Base-by-base conservation (phyloP, 108 stramenopile genomes). In the Bacterosira constricta region DNA sequence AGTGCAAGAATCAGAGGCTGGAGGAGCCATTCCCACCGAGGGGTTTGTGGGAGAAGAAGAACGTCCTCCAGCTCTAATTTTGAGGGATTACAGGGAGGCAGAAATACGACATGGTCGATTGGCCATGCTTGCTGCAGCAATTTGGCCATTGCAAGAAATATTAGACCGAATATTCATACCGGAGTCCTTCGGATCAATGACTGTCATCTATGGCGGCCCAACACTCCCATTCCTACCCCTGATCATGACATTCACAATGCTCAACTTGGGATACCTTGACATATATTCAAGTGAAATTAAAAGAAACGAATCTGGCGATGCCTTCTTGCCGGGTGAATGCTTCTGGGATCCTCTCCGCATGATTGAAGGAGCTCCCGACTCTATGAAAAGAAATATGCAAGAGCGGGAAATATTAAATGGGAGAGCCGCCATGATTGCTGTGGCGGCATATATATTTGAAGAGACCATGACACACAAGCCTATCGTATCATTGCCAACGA, bases 341-440 rank as follows among this genome's bases (percentile, higher is more conserved):
- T 91, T 92, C 61, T 95, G 91, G 91, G 94, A 95, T 75, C 94
- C 94, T 6, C 79, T 95, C n/a, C 55, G 54, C 18, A 82, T 95
- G 4, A 45, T 93, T 60, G 73, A 89, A 32, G 94, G 91, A n/a
- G 89, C 89, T 12, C 86, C 90, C 0, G 75, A 85, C 30, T 56
- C 58, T 11, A 90, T 90, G 91, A 92, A 93, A 82, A 77, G 92
- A 8, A 93, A 89, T 71, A 88, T 96, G 93, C 92, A 93, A 71
- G 91, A 92, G 49, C 84, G 89, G 44, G 95, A 96, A 71, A 73
- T 94, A 27, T 86, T 94, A 71, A 98, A 98, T 66, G 97, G 97
- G 0, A 84, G 97, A 18, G 80, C 96, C 20, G 94, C 96, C 17
- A 98, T 98, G 97, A 59, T 98, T 38, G 96, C 94, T 18, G 77